A percentile compares a stretch with the other conserved stretches of the same genome.
These are phyloP conservation scores for Blastocystis sp. DNA, from an alignment of 352 stramenopile species.

Conservation along the genomic window DNA sequence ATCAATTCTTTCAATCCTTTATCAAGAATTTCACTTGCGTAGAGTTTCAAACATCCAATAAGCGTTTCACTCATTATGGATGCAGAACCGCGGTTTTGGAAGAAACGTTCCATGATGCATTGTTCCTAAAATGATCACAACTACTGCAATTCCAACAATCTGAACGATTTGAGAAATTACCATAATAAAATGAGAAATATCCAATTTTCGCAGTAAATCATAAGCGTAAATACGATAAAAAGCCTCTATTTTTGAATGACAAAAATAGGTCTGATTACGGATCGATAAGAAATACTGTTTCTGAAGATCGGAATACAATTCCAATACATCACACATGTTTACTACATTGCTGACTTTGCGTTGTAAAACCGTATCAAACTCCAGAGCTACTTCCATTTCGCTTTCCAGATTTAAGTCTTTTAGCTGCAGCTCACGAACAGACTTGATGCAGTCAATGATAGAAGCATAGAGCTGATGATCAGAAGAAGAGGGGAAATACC, in stretches of 20 bases:
- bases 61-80: neutral
- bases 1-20: conserved; percentile 1
- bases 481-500: neutral
- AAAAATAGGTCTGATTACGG: neutral
- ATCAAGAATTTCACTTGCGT: neutral
- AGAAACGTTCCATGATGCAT: neutral
- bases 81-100: neutral
- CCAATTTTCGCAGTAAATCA: neutral
- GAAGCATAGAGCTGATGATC: neutral
- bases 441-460: neutral
- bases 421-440: neutral
- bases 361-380: neutral
- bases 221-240: conserved; percentile 13
- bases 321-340: neutral
- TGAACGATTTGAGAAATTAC: neutral
- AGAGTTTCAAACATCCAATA: neutral
- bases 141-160: neutral
- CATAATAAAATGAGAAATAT: neutral
- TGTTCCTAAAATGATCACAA: neutral
- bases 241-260: neutral
- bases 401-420: neutral
- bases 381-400: neutral
- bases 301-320: neutral
- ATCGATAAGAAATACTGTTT: neutral
- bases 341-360: neutral